Evolutionary conservation across 768 basidiomycete genomes (phyloP).

Genomic region (Melanogaster broomeanus): DNA sequence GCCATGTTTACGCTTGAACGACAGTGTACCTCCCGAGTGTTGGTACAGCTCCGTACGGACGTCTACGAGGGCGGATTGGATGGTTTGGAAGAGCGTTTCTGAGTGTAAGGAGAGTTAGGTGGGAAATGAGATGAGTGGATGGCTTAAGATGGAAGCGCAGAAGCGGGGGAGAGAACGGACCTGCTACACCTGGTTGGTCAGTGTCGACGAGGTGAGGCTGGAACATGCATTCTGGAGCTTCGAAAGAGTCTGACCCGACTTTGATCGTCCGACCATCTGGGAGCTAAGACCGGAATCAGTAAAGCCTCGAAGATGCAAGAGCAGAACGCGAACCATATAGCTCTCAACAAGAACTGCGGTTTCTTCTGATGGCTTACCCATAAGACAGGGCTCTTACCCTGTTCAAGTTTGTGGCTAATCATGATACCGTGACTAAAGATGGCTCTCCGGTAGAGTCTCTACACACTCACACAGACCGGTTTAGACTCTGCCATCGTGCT

Average conservation of each 20-base stretch:
- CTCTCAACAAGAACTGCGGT: constrained; percentile 95
- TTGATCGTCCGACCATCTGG: constrained; percentile 96
- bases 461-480: too few relatives aligned
- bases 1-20: too few relatives aligned
- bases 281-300: constrained; percentile 49
- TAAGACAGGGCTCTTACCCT: too few relatives aligned
- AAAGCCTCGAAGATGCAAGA: neutral
- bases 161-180: constrained; percentile 53
- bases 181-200: constrained; percentile 95
- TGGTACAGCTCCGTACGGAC: constrained; percentile 91
- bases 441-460: too few relatives aligned
- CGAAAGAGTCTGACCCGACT: constrained; percentile 97
- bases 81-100: constrained; percentile 98
- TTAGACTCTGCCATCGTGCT: too few relatives aligned
- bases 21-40: too few relatives aligned
- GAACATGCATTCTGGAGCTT: constrained; percentile 99
- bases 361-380: constrained; percentile 90
- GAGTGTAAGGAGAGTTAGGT: neutral
- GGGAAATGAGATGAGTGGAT: neutral
- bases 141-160: too few relatives aligned
- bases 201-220: constrained; percentile 97
- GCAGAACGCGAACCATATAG: constrained; percentile 74
- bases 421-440: too few relatives aligned
- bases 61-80: constrained; percentile 90
- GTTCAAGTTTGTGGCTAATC: too few relatives aligned